Evolutionary conservation across 2,329 filamentous ascomycete genomes (phyloP), one percentile per base, ranked within the genome.

Genomic region (Aspergillus arachidicola): DNA sequence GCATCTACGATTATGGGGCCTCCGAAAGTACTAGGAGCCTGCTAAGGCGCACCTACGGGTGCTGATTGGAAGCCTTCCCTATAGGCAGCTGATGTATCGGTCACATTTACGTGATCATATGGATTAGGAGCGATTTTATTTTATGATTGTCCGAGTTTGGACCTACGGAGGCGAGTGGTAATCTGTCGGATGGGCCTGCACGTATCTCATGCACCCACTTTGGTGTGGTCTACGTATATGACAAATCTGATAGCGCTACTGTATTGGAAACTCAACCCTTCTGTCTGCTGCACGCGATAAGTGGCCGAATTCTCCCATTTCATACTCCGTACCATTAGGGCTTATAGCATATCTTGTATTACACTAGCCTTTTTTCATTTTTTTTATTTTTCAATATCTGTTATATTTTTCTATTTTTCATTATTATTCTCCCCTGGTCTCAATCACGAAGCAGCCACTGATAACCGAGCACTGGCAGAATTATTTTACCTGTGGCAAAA

Each of bases 121-220:
- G 51, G 11, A 26, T n/a, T 26, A 55, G 36, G 32, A 55, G 51
- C 21, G 51, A 41, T 28, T 55, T 55, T 55, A 36, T 55, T 55
- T 55, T 23, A 38, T 55, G 32, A 38, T 55, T 38, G 32, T 21
- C 51, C 51, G 51, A 55, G 32, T 38, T 38, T 41, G n/a, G 51
- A 41, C 51, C 51, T 55, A 55, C 51, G 34, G 32, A 55, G 34
- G 19, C 41, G 51, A 55, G 51, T 36, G 32, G 51, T 55, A 55
- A 36, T 11, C 51, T 38, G 32, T 26, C 32, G 51, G 30, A 26
- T 38, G 32, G 51, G 12, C 51, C 34, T 38, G 51, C 51, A 55
- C n/a, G 43, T 58, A 58, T 48, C 32, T 58, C 38, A 50, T 59
- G 57, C 57, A 59, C 45, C 57, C 57, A 59, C 45, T 59, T 59